These are phyloP conservation scores for Fusarium compactum DNA, from an alignment of 2,329 filamentous ascomycete genomes.

Conservation along the genomic window DNA sequence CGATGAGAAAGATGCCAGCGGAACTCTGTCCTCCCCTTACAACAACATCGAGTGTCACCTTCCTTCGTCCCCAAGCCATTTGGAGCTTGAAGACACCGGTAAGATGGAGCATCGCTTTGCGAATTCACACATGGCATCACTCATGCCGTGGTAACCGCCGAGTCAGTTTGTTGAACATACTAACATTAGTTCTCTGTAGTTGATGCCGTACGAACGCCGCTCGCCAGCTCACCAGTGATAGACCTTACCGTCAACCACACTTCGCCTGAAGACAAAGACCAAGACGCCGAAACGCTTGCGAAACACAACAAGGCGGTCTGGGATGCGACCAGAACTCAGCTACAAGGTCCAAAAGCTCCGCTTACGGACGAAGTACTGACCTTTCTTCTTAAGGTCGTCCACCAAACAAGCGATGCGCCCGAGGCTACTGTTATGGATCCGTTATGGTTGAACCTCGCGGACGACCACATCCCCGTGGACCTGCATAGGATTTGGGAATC, in stretches of 20 bases:
- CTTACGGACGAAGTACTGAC: background rate
- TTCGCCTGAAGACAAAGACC: background rate
- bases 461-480: background rate
- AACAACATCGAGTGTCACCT: background rate
- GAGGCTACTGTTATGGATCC: background rate
- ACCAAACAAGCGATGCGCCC: background rate
- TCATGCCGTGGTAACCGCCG: background rate
- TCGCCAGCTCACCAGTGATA: background rate
- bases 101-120: background rate
- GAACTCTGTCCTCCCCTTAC: background rate
- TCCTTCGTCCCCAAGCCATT: background rate
- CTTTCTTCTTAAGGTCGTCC: background rate
- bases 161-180: background rate
- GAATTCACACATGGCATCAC: background rate
- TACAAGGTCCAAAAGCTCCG: background rate
- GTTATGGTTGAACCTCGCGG: background rate
- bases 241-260: background rate
- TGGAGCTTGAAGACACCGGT: background rate
- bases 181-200: background rate
- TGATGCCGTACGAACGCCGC: background rate
- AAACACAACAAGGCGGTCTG: background rate
- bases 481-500: background rate
- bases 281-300: background rate
- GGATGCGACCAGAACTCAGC: background rate
- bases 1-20: background rate